These are phyloP conservation scores for Globisporangium parvum DNA, from an alignment of 352 stramenopile species.

Conservation along the genomic window DNA sequence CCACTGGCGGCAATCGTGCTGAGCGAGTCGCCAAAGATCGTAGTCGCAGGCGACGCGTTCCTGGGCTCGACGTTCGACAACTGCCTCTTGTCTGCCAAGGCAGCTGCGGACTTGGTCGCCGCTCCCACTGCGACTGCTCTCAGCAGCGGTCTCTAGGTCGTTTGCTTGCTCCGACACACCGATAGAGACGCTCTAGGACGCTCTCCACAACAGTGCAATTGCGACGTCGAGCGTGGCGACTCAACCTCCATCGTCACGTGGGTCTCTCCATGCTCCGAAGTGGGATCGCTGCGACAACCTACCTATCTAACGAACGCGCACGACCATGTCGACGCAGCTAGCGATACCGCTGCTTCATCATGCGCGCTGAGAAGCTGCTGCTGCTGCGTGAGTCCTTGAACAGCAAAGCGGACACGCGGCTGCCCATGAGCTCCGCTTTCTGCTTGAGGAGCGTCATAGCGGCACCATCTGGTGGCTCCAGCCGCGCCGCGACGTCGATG, in stretches of 20 bases:
- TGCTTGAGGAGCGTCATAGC: conserved; percentile 6
- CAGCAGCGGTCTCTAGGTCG: conserved; percentile 30
- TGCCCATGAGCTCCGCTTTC: conserved; percentile 5
- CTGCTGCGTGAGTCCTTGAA: not conserved
- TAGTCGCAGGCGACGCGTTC: conserved; percentile 63
- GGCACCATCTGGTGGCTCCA: not conserved
- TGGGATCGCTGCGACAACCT: no score
- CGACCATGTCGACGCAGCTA: not conserved
- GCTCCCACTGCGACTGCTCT: conserved; percentile 5
- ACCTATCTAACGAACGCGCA: no score
- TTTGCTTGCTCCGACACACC: not conserved
- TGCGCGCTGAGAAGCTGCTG: not conserved
- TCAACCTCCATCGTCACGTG: no score
- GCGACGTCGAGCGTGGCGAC: not conserved
- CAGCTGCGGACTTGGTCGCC: conserved; percentile 21
- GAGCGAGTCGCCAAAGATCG: conserved; percentile 41
- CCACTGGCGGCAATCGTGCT: conserved; percentile 27
- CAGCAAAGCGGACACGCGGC: conserved; percentile 6
- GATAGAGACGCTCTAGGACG: not conserved
- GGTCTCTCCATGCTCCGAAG: no score
- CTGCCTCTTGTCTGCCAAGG: conserved; percentile 58
- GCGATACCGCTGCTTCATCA: conserved; percentile 7
- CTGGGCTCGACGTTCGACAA: conserved; percentile 68
- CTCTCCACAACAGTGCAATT: not conserved
- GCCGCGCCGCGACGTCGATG: conserved; percentile 11